Conservation (phyloP, 148 eudicot genomes). For the Fallopia convolvulus region DNA sequence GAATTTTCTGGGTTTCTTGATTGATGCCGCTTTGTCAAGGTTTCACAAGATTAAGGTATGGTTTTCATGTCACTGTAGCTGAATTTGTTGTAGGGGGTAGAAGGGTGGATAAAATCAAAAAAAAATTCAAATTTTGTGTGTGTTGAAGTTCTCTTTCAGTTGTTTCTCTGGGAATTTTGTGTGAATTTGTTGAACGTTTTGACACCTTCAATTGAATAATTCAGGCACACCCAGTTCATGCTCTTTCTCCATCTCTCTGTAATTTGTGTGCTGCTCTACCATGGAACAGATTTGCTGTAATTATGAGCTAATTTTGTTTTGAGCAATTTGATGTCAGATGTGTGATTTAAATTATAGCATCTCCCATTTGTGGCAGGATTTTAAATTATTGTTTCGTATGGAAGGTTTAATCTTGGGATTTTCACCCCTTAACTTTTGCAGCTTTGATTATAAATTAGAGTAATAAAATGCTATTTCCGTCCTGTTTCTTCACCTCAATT, state of each 20-base stretch:
- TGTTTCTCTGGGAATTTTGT: background rate
- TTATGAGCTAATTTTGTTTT: slow-evolving; percentile 2
- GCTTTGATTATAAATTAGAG: slow-evolving; percentile 6
- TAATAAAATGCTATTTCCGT: background rate
- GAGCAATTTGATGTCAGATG: slow-evolving; percentile 3
- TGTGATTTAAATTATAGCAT: slow-evolving; percentile 1
- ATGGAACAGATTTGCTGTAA: background rate
- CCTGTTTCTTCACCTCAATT: background rate
- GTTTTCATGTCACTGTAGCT: background rate
- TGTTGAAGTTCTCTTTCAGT: background rate
- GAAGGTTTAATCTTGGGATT: slow-evolving; percentile 6
- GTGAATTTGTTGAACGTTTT: background rate
- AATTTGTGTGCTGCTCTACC: background rate
- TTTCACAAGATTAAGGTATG: slow-evolving; percentile 1
- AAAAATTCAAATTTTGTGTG: background rate
- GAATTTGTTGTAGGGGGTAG: background rate
- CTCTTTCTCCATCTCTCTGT: background rate
- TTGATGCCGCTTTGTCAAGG: slow-evolving; percentile 2
- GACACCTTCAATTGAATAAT: slow-evolving; percentile 1
- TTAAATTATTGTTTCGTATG: background rate
- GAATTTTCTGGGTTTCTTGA: slow-evolving; percentile 5
- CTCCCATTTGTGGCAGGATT: background rate
- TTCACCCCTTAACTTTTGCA: slow-evolving; percentile 9
- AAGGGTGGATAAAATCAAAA: background rate
- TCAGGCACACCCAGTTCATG: background rate